Conservation (phyloP, 306 rosid species). For the Citrullus amarus region DNA sequence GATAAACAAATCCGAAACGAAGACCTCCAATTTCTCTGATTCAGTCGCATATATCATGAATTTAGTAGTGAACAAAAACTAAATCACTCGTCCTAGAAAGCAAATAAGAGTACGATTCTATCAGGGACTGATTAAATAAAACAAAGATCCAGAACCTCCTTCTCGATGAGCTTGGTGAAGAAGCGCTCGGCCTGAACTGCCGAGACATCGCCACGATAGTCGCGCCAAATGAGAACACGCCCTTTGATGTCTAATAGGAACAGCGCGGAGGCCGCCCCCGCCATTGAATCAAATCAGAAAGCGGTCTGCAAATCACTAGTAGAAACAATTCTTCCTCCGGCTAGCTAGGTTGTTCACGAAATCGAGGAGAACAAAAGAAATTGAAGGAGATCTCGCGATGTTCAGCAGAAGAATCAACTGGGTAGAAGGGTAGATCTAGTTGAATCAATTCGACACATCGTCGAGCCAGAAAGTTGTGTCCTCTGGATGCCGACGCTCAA, state of each 20-base stretch:
- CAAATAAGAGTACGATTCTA: background rate
- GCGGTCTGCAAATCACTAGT: background rate
- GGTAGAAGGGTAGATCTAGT: constrained; percentile 19
- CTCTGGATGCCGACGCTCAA: background rate
- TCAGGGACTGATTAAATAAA: background rate
- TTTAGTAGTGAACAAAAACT: background rate
- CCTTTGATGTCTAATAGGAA: constrained; percentile 98
- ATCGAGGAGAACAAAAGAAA: constrained; percentile 29
- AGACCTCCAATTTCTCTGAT: background rate
- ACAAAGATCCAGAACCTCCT: constrained; percentile 42
- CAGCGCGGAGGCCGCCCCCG: constrained; percentile 97
- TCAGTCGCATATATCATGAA: background rate
- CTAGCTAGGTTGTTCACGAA: constrained; percentile 11
- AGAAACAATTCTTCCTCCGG: background rate
- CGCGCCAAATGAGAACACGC: constrained; percentile 99
- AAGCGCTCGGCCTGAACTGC: constrained; percentile 89
- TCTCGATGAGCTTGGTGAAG: constrained; percentile 96
- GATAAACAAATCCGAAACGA: background rate
- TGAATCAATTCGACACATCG: constrained; percentile 1
- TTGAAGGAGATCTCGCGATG: constrained; percentile 16
- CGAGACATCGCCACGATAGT: constrained; percentile 96
- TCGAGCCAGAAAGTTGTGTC: background rate
- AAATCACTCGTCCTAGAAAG: constrained; percentile 9
- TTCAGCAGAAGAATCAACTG: constrained; percentile 2
- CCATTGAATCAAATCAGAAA: constrained; percentile 28